A percentile compares a stretch with the other conserved stretches of the same genome.
Evolutionary conservation across 1,284 basidiomycete genomes (phyloP).

Genomic region (Jaminaea rosea): DNA sequence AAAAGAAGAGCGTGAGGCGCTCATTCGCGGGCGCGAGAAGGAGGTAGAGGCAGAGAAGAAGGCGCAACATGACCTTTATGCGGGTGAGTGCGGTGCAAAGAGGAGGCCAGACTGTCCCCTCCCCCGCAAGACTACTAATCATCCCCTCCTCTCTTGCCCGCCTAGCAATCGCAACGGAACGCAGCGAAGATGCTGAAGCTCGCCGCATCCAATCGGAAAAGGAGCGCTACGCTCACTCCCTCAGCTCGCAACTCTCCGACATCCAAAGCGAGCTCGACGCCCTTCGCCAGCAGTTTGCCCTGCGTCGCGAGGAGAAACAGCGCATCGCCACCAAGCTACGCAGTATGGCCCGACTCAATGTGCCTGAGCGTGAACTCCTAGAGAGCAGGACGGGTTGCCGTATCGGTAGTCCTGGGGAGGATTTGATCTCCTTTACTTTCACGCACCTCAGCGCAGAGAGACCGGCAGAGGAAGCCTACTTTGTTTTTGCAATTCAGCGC

Average conservation of each 20-base stretch:
- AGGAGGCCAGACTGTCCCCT: not conserved
- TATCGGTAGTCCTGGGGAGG: constrained; percentile 9
- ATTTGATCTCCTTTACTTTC: constrained; percentile 35
- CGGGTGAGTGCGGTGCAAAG: not conserved
- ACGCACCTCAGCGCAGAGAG: constrained; percentile 20
- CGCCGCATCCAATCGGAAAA: constrained; percentile 2
- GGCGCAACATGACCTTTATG: constrained; percentile 1
- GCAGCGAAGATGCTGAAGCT: constrained; percentile 3
- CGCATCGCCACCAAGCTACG: constrained; percentile 1
- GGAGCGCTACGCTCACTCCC: not conserved
- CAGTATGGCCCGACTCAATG: constrained; percentile 21
- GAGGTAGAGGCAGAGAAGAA: not conserved
- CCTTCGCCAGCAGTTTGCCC: not conserved
- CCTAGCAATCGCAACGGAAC: constrained; percentile 5
- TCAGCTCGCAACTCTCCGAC: constrained; percentile 3
- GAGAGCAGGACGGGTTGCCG: constrained; percentile 22
- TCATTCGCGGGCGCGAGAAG: not conserved
- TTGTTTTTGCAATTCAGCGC: constrained; percentile 29
- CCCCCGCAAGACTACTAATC: not conserved
- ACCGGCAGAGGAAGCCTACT: constrained; percentile 23
- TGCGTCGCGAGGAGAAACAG: not conserved
- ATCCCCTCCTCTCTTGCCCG: not conserved
- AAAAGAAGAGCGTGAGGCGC: not conserved
- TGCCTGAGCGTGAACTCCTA: constrained; percentile 32
- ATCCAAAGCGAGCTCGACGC: constrained; percentile 3